Conservation (phyloP, 768 basidiomycete species). For the Podaxis sp. region DNA sequence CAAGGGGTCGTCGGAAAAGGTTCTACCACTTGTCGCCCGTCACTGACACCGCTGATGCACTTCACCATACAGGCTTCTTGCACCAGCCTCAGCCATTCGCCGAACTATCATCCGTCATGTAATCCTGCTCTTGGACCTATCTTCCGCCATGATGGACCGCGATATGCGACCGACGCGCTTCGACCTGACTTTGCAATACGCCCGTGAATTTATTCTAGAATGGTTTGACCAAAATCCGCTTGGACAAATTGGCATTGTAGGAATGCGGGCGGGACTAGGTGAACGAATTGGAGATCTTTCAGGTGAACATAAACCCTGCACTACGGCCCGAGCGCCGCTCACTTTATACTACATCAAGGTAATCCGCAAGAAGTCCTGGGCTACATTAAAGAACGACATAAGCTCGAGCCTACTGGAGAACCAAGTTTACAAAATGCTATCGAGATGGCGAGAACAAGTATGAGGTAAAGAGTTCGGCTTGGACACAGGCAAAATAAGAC, state of each 20-base stretch:
- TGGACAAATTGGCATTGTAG: conserved; percentile 94
- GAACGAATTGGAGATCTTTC: conserved; percentile 93
- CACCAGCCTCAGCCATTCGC: conserved; percentile 84
- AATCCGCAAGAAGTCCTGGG: conserved; percentile 97
- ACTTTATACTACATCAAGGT: not conserved
- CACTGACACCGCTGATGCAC: not conserved
- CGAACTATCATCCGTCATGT: conserved; percentile 96
- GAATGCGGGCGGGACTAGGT: conserved; percentile 87
- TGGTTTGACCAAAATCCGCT: conserved; percentile 99
- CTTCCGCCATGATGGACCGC: conserved; percentile 88
- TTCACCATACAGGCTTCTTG: conserved; percentile 53
- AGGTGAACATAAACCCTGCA: conserved; percentile 44
- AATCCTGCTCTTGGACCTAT: conserved; percentile 89
- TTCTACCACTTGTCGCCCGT: conserved; percentile 28
- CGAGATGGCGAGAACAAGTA: conserved; percentile 93
- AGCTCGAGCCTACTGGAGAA: conserved; percentile 86
- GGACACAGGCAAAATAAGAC: conserved; percentile 6
- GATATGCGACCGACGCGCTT: conserved; percentile 96
- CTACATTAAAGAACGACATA: conserved; percentile 80
- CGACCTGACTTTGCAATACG: conserved; percentile 86
- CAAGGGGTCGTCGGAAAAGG: conserved; percentile 83
- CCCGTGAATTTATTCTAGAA: conserved; percentile 88
- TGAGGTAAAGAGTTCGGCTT: conserved; percentile 57
- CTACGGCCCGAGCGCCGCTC: not conserved
- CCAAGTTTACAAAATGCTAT: conserved; percentile 96